phyloP scores from a whole-genome alignment of 345 rosid species.

The Trapa incisa region DNA sequence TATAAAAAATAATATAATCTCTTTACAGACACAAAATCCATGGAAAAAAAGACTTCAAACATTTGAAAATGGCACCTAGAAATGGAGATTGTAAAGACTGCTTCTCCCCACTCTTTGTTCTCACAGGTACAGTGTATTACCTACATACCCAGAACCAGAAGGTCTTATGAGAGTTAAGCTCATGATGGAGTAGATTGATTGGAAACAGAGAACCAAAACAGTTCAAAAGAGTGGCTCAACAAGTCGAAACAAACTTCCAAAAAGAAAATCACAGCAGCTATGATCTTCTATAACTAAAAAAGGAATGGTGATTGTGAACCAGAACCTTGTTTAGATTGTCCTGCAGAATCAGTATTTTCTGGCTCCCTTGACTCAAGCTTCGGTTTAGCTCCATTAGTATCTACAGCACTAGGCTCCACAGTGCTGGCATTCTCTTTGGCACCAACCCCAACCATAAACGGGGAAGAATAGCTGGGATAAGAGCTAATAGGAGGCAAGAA shows the following conservation, averaged over 20 bases:
- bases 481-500: neutral
- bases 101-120: conserved; percentile 71
- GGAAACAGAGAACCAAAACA: neutral
- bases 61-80: neutral
- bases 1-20: no score
- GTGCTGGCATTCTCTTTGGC: conserved; percentile 18
- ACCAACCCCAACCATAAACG: conserved; percentile 13
- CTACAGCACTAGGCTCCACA: conserved; percentile 20
- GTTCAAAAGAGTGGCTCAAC: neutral
- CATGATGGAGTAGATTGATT: neutral
- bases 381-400: conserved; percentile 27
- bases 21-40: no score
- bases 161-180: neutral
- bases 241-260: neutral
- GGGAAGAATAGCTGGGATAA: neutral
- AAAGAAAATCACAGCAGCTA: neutral
- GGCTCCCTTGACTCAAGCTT: conserved; percentile 28
- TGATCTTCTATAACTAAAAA: no score
- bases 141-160: conserved; percentile 30
- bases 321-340: conserved; percentile 61
- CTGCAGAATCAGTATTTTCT: conserved; percentile 24
- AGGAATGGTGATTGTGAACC: neutral
- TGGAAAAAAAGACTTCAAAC: neutral
- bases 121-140: conserved; percentile 80
- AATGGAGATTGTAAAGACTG: conserved; percentile 18